Base-by-base conservation (phyloP, 768 basidiomycete species). In the Phaffia australis region DNA sequence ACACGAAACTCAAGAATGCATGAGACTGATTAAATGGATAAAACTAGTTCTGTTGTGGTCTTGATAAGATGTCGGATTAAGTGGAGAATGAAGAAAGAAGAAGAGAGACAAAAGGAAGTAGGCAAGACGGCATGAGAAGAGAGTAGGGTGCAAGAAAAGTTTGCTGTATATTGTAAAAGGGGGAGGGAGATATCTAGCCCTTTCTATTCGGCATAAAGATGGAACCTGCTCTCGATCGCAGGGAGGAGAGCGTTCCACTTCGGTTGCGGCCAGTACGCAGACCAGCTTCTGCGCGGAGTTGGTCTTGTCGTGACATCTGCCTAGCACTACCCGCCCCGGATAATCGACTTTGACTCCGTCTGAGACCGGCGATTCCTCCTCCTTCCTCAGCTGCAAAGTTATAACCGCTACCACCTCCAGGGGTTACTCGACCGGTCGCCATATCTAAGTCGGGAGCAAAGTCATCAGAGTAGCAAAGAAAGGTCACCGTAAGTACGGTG, bases 381-480 rank as follows among this genome's bases (percentile, higher is more conserved):
- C 63, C 67, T 49, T 69, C 67, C 57, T 69, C 67, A 16, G 55
- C 62, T 4, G 61, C 27, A 29, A 69, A 69, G 57, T 64, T 58
- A 50, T 63, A 69, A 27, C 67, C 63, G 47, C 55, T 52, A 27
- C 49, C 29, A 3, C 9, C 15, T 27, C 7, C 18, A 21, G 50
- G 61, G 11, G 59, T 63, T 19, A 49, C 29, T 7, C 29, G 35
- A 35, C 61, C 61, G n/a, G 61, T 52, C 49, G 61, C 51, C 61
- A 63, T 63, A 35, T 63, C 61, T 11, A 16, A 42, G n/a, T 49
- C 49, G 23, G 62, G 49, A 51, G 29, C 2, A 50, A 49, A n/a
- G 50, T 11, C 50, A 23, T 18, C n/a, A 19, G 29, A 50, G 54
- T 18, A 25, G 18, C 18, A 2, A 2, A 30, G 7, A 25, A 27